These are phyloP conservation scores for Diophrys appendiculata DNA, from an alignment of 73 alveolate genomes.

Conservation along the genomic window DNA sequence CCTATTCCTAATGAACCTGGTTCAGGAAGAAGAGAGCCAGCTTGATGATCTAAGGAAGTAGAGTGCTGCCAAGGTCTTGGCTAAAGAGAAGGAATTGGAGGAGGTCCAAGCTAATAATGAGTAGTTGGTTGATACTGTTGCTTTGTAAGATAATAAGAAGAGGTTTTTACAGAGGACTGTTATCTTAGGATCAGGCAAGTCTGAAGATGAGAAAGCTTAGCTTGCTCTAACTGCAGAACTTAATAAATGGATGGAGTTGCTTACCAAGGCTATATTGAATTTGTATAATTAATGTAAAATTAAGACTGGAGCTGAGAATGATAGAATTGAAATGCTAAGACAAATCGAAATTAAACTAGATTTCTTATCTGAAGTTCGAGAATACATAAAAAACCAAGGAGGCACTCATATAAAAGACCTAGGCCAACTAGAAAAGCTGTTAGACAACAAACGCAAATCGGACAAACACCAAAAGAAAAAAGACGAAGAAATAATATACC, in stretches of 20 bases:
- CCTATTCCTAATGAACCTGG: constrained; percentile 44
- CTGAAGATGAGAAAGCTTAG: neutral
- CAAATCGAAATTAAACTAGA: constrained; percentile 4
- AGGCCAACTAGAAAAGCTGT: constrained; percentile 8
- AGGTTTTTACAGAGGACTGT: no score
- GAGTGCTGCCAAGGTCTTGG: no score
- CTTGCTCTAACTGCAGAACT: no score
- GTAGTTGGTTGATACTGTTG: no score
- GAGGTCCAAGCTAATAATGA: no score
- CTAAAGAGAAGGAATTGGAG: neutral
- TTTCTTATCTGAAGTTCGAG: constrained; percentile 18
- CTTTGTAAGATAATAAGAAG: no score
- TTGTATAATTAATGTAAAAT: neutral
- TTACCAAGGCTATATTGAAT: neutral
- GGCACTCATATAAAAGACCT: neutral
- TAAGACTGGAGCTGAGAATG: constrained; percentile 5
- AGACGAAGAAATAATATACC: constrained; percentile 15
- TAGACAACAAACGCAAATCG: constrained; percentile 17
- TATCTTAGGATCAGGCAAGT: constrained; percentile 2
- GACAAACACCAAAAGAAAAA: constrained; percentile 32
- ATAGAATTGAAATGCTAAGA: neutral
- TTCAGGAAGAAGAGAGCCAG: constrained; percentile 50
- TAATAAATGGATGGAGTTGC: neutral
- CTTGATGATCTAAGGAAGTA: neutral
- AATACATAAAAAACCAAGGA: constrained; percentile 13